A percentile compares a stretch with the other conserved stretches of the same genome.
These are phyloP conservation scores for Sequoiadendron giganteum DNA, from an alignment of 75 land plant genomes.

Conservation along the genomic window DNA sequence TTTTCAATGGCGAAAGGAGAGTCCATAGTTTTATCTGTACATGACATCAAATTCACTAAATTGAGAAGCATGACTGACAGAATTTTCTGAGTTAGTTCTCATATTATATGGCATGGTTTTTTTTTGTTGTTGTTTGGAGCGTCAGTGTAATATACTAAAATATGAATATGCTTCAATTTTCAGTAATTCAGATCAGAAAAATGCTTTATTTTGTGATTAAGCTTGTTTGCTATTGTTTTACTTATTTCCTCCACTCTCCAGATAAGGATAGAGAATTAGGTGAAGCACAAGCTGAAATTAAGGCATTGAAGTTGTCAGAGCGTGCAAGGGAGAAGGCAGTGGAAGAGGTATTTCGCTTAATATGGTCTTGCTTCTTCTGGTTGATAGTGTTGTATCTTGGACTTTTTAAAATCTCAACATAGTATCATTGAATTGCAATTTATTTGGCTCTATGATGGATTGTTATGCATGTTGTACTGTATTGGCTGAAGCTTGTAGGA, in stretches of 20 bases:
- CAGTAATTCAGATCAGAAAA: background rate
- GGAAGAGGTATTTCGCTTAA: slow-evolving; percentile 66
- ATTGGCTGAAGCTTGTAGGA: background rate
- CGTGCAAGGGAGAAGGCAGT: slow-evolving; percentile 79
- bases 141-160: background rate
- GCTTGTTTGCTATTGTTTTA: background rate
- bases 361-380: background rate
- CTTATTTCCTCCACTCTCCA: slow-evolving; percentile 19
- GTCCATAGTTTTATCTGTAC: background rate
- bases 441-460: background rate
- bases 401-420: background rate
- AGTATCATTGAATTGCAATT: background rate
- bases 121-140: background rate
- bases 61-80: background rate
- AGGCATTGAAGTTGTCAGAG: slow-evolving; percentile 69
- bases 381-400: background rate
- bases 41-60: background rate
- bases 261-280: slow-evolving; percentile 86
- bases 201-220: background rate
- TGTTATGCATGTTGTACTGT: background rate
- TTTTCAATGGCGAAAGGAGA: background rate
- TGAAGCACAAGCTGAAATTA: slow-evolving; percentile 86
- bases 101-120: background rate
- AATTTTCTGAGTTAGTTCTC: background rate
- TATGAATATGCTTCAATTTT: background rate